A percentile compares a stretch with the other conserved stretches of the same genome.
Evolutionary conservation across 1,284 basidiomycete species (phyloP).

Genomic region (Ganoderma lingzhi): DNA sequence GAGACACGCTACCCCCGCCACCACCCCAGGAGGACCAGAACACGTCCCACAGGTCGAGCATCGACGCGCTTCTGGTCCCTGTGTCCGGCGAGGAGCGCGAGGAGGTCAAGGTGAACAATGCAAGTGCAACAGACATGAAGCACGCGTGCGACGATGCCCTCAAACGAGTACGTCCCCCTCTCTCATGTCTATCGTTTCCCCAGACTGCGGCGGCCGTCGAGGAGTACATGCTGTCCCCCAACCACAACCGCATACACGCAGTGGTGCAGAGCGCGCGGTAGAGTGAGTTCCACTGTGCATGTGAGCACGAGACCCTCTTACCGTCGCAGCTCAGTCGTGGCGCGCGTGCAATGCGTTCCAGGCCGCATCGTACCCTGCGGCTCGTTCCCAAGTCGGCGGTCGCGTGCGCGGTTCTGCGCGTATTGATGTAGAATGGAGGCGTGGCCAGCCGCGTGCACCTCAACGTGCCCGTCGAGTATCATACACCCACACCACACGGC

Average conservation of each 20-base stretch:
- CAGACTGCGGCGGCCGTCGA: not conserved
- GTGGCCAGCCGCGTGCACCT: not conserved
- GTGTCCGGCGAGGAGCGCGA: slow-evolving; percentile 55
- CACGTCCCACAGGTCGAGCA: slow-evolving; percentile 21
- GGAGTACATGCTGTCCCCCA: not conserved
- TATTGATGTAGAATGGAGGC: slow-evolving; percentile 3
- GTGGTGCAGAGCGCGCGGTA: not conserved
- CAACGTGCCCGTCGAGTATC: slow-evolving; percentile 6
- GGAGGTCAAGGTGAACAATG: slow-evolving; percentile 84
- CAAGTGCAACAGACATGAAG: slow-evolving; percentile 85
- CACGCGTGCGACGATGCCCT: slow-evolving; percentile 90
- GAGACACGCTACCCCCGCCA: slow-evolving; percentile 23
- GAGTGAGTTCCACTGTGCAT: not conserved
- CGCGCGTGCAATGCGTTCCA: not conserved
- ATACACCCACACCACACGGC: not conserved
- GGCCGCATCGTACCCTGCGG: not conserved
- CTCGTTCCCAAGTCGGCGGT: not conserved
- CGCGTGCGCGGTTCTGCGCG: not conserved
- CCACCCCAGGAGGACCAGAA: slow-evolving; percentile 25
- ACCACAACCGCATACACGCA: not conserved
- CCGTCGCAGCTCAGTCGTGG: not conserved
- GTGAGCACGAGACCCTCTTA: slow-evolving; percentile 3
- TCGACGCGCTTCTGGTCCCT: slow-evolving; percentile 34
- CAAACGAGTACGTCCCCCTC: slow-evolving; percentile 73
- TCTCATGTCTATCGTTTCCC: not conserved